phyloP scores from a whole-genome alignment of 208 protist genomes.

The Trypanosoma platydactyli region DNA sequence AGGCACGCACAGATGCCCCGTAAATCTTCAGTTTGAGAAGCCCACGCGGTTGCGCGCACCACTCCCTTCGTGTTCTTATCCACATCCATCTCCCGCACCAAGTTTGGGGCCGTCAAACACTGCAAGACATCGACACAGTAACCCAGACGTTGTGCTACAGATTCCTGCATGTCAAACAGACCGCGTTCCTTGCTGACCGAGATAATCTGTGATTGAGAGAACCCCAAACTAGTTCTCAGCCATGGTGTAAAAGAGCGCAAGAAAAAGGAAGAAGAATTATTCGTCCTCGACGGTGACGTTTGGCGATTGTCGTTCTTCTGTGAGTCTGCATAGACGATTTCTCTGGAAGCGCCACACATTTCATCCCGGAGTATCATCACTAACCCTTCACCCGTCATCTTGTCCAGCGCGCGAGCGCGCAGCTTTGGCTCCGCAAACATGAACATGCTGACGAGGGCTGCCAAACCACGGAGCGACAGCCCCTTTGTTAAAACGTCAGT shows the following conservation, averaged over 20 bases:
- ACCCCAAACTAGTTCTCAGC: background rate
- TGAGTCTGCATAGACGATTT: background rate
- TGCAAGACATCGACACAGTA: slow-evolving; percentile 76
- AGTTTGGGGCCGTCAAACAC: slow-evolving; percentile 68
- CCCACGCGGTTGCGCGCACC: slow-evolving; percentile 68
- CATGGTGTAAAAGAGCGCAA: background rate
- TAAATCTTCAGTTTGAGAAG: slow-evolving; percentile 45
- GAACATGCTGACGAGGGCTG: slow-evolving; percentile 64
- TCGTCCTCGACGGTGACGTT: background rate
- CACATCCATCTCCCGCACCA: slow-evolving; percentile 41
- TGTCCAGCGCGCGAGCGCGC: slow-evolving; percentile 67
- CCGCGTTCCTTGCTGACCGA: background rate
- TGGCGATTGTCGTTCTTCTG: no score
- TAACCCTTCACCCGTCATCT: slow-evolving; percentile 67
- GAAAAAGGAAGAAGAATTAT: background rate
- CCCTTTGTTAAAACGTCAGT: slow-evolving; percentile 50
- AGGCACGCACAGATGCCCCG: slow-evolving; percentile 51
- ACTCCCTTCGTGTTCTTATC: slow-evolving; percentile 29
- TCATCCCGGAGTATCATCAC: slow-evolving; percentile 56
- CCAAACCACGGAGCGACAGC: slow-evolving; percentile 56
- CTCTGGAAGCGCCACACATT: slow-evolving; percentile 12
- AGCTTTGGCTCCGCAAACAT: slow-evolving; percentile 61
- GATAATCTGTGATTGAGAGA: background rate
- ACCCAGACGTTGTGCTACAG: slow-evolving; percentile 34
- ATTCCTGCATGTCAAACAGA: slow-evolving; percentile 20